Base-by-base conservation (phyloP, 1,139 yeast genomes). In the Lipomyces yarrowii region DNA sequence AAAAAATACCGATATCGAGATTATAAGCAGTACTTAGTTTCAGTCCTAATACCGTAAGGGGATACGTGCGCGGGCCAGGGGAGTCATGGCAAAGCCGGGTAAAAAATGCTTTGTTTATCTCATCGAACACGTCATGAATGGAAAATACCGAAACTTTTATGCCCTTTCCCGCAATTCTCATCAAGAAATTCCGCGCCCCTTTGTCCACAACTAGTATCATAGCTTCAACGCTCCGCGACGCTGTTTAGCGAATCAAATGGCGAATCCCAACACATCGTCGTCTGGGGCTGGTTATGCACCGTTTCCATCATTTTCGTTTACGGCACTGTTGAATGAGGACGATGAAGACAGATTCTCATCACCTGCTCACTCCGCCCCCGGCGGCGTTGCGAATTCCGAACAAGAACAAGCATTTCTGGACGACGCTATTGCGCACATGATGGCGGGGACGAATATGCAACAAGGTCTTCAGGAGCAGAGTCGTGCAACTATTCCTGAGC, bases 241-340 rank as follows among this genome's bases (percentile, higher is more conserved):
- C 11, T 37, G 48, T 10, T 7, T 1, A 42, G 6, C 48, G 23
- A 42, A 18, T 6, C 10, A n/a, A n/a, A 52, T 52, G 55, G 11
- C 55, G 32, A 23, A n/a, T 52, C n/a, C 33, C 52, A 59, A 23
- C 15, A 15, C 59, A 2, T 15, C 33, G 11, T 13, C 33, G 11
- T 21, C 52, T 26, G 46, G 32, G n/a, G 53, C 53, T 13, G 26
- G 55, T 8, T 51, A 42, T n/a, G 57, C 67, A 21, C 62, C 63
- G 53, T 65, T 67, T 39, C 69, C 69, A 26, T 60, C 69, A 26
- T 67, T 67, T 46, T 35, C 69, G 23, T 66, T 66, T 37, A 61
- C 65, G 46, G 69, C 57, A 11, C 23, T 65, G 42, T 54, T 65
- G 39, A 56, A 61, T 35, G 59, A 42, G 4, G 46, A 30, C 13